These are phyloP conservation scores for Pseudogymnoascus sp. DNA, from an alignment of 2,329 filamentous ascomycete genomes.

Conservation along the genomic window DNA sequence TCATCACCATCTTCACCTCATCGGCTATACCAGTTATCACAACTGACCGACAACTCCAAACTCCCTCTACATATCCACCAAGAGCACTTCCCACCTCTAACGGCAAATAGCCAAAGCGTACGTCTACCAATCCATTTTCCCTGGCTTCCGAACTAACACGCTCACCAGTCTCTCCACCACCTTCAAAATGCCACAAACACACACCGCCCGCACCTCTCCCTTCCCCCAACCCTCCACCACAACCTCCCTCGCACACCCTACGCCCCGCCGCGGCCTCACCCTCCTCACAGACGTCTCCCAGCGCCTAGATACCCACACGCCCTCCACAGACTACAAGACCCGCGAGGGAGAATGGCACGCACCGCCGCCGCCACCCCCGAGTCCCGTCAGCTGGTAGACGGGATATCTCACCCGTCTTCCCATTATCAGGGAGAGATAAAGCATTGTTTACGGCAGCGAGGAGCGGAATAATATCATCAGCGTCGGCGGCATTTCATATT, in stretches of 20 bases:
- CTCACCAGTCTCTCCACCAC: background rate
- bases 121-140: background rate
- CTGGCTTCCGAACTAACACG: background rate
- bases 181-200: background rate
- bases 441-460: background rate
- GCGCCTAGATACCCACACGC: background rate
- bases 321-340: background rate
- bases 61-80: background rate
- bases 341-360: background rate
- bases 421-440: background rate
- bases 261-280: background rate
- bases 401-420: no score
- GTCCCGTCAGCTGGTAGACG: background rate
- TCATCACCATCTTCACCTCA: background rate
- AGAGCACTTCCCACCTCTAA: background rate
- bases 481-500: background rate
- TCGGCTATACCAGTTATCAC: background rate
- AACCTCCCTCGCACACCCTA: background rate
- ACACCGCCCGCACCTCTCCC: background rate
- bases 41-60: background rate
- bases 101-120: background rate
- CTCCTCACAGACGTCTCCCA: background rate
- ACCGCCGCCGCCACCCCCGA: background rate
- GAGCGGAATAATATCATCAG: background rate
- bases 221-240: background rate